Evolutionary conservation across 73 alveolate species (phyloP).

Genomic region (Tetrahymena elliotti): DNA sequence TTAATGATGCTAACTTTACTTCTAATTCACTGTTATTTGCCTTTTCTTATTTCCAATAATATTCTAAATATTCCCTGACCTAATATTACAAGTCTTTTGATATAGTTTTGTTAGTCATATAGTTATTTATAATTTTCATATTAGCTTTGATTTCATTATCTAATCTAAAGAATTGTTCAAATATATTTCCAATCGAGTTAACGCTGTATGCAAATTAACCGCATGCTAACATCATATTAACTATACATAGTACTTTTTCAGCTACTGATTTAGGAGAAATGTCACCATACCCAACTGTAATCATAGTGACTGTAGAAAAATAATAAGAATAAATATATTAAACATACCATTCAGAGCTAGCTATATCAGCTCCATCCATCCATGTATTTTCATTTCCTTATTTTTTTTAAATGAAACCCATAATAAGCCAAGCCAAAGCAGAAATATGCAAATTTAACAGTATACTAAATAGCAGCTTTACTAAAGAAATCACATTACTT

Average conservation of each 20-base stretch:
- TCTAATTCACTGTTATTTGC: not conserved
- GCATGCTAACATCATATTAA: not conserved
- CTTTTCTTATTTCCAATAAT: not conserved
- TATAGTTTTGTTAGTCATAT: not conserved
- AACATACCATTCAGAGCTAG: not conserved
- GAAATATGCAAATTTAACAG: not conserved
- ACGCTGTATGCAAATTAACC: not conserved
- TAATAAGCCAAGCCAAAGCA: not conserved
- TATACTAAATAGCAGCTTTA: not conserved
- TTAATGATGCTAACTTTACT: not conserved
- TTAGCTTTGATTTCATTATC: not conserved
- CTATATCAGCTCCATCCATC: not conserved
- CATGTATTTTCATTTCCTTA: not conserved
- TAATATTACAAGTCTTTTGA: not conserved
- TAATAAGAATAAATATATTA: constrained; percentile 12
- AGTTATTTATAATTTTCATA: not conserved
- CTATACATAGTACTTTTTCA: not conserved
- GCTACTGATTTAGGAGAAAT: constrained; percentile 8
- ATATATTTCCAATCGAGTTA: not conserved
- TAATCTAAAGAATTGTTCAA: not conserved
- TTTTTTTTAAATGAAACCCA: not conserved
- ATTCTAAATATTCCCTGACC: not conserved
- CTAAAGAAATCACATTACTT: not conserved
- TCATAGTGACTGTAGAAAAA: constrained; percentile 30
- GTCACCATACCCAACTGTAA: constrained; percentile 40